Base-by-base conservation (phyloP, 176 grass and related monocot species). In the Secale cereale region DNA sequence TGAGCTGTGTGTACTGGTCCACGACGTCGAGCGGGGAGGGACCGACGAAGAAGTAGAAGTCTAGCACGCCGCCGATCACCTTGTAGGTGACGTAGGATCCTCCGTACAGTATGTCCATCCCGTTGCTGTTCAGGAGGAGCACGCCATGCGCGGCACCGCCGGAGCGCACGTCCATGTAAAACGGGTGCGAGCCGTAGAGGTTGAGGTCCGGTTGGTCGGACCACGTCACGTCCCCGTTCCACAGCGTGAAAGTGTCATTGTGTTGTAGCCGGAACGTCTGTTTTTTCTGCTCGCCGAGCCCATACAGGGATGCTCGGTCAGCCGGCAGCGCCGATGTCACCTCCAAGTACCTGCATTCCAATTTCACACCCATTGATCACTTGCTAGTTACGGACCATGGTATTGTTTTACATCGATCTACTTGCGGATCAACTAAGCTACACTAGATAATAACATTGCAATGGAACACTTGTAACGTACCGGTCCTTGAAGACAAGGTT, bases 221-320 rank as follows among this genome's bases (percentile, higher is more conserved):
- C 2, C 91, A 57, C 2, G 17, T 14, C 20, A 95, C 93, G 86
- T 95, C 92, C 5, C 89, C 27, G 76, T 93, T 97, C 92, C 92
- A 97, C 65, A 97, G 56, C 25, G 95, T 97, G 77, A 93, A 91
- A 2, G 87, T 94, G 45, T 94, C 92, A 56, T 88, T 82, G 15
- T 41, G 86, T 54, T 68, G 84, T 5, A 97, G 85, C 75, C 89
- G 87, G 33, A 97, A 94, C 19, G 79, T 82, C 59, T 69, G 64
- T 78, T 97, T 97, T 1, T 92, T 97, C 48, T 97, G 95, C 86
- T 97, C 95, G 8, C 95, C 95, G 1, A 97, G 87, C 15, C 95
- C 95, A 54, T 94, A 97, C 22, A 97, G 82, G 35, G 87, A 94
- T 5, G 95, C 65, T 4, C 80, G 54, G 7, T 6, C 82, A 1